Evolutionary conservation across 768 basidiomycete genomes (phyloP).

Genomic region (Cubamyces lactineus): DNA sequence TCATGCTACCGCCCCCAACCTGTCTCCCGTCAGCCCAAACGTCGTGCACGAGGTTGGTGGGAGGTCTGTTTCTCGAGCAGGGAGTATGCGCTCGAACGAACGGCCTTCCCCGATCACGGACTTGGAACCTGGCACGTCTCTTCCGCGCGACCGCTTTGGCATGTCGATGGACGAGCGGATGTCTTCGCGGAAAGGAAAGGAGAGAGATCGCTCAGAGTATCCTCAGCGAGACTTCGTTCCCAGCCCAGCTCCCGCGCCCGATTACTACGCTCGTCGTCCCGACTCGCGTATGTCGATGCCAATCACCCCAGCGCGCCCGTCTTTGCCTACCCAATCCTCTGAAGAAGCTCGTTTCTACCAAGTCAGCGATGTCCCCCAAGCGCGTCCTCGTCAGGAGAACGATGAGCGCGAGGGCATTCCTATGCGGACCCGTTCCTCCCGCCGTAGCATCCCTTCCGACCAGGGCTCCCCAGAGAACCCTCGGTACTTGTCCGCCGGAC

Average conservation of each 20-base stretch:
- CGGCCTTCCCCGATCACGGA: conserved; percentile 15
- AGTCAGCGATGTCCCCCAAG: neutral
- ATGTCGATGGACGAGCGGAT: conserved; percentile 13
- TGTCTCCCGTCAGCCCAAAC: conserved; percentile 18
- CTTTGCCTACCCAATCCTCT: conserved; percentile 7
- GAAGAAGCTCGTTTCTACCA: conserved; percentile 20
- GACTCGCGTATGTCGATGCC: conserved; percentile 19
- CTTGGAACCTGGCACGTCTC: conserved; percentile 10
- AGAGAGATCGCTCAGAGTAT: conserved; percentile 12
- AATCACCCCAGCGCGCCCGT: conserved; percentile 17
- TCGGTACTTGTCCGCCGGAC: conserved; percentile 11
- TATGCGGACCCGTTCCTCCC: conserved; percentile 15
- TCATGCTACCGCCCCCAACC: conserved; percentile 35
- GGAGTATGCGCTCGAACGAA: conserved; percentile 23
- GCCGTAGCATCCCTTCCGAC: conserved; percentile 17
- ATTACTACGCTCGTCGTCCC: conserved; percentile 17
- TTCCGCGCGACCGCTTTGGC: conserved; percentile 17
- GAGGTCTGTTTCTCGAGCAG: conserved; percentile 39
- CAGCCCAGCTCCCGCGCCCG: conserved; percentile 3
- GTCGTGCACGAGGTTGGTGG: conserved; percentile 49
- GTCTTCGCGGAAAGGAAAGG: conserved; percentile 21
- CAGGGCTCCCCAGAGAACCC: conserved; percentile 25
- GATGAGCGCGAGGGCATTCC: conserved; percentile 23
- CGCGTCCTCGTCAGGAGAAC: conserved; percentile 11
- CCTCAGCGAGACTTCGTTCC: conserved; percentile 3